Base-by-base conservation (phyloP, 345 rosid genomes). In the Pugionium cornutum region DNA sequence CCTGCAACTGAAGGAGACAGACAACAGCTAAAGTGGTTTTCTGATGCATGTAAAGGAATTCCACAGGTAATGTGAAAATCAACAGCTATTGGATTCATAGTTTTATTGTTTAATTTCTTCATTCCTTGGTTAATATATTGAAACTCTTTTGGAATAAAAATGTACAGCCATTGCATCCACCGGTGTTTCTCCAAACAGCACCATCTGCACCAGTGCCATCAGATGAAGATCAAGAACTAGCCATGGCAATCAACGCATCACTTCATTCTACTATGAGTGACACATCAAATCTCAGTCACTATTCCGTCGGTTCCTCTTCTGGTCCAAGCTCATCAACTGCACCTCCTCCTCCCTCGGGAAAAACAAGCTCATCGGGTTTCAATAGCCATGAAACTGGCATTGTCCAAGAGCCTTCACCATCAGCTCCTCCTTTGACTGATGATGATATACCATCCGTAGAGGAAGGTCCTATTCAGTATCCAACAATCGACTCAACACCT, bases 1-100 rank as follows among this genome's bases (percentile, higher is more conserved):
- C 78, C 99, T 28, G 84, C 80, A 39, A 81, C 64, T 51, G 97
- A 85, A 79, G 79, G 84, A 51, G 96, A 90, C 71, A 77, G 62
- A 43, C 84, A 83, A 73, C 95, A 90, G 73, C 85, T 94, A 43
- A 81, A 84, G 75, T 78, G 80, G 85, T 94, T 90, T 75, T 90
- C 87, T 68, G 82, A 94, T 80, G 92, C 97, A 35, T 94, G 99
- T 87, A 90, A 88, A 79, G 97, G 99, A 76, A 88, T 88, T 65
- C 82, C 96, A 27, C 95, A 78, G 96, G 99, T 90, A 83, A 70
- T 39, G 8, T 52, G 7, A 6, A 30, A 58, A 30, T 45, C 28
- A 35, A 44, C 36, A 43, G 7, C 53, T 61, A 45, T 34, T 62
- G 2, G 55, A 53, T 62, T 11, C 6, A 1, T 39, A 18, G 18